Conservation (phyloP, 257 asterid genomes). For the Nicotiana paniculata region DNA sequence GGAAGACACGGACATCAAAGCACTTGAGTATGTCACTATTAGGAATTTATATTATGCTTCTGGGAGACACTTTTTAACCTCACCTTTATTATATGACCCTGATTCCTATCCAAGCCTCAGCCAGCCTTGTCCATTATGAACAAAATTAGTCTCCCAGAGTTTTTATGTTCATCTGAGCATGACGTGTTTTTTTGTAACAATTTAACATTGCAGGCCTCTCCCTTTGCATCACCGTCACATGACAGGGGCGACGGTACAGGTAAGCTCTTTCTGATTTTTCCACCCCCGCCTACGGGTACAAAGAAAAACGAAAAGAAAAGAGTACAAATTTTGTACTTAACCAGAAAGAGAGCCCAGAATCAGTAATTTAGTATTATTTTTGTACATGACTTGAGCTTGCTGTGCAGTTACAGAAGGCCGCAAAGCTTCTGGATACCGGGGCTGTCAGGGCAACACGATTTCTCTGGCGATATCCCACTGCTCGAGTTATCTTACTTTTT, state of each 20-base stretch:
- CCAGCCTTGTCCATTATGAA: neutral
- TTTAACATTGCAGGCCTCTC: constrained; percentile 64
- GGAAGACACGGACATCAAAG: constrained; percentile 83
- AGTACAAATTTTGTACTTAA: neutral
- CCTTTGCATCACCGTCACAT: constrained; percentile 94
- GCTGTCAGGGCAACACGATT: constrained; percentile 97
- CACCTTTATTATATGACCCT: neutral
- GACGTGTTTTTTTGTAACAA: constrained; percentile 9
- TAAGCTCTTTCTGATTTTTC: constrained; percentile 20
- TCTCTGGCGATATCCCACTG: constrained; percentile 97
- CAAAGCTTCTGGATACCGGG: constrained; percentile 81
- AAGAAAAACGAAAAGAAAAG: neutral
- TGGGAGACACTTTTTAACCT: no score
- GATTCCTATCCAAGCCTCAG: neutral
- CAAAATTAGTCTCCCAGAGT: neutral
- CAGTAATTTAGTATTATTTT: neutral
- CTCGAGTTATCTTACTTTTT: constrained; percentile 78
- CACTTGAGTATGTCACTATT: constrained; percentile 70
- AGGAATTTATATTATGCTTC: neutral
- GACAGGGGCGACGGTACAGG: constrained; percentile 87
- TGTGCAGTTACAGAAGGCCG: constrained; percentile 93
- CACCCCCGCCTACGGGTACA: neutral
- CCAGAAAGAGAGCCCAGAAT: neutral
- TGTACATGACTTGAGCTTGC: constrained; percentile 11
- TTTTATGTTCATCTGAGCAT: neutral